These are phyloP conservation scores for Orbilia quercus DNA, from an alignment of 2,329 filamentous ascomycete species.

Conservation along the genomic window DNA sequence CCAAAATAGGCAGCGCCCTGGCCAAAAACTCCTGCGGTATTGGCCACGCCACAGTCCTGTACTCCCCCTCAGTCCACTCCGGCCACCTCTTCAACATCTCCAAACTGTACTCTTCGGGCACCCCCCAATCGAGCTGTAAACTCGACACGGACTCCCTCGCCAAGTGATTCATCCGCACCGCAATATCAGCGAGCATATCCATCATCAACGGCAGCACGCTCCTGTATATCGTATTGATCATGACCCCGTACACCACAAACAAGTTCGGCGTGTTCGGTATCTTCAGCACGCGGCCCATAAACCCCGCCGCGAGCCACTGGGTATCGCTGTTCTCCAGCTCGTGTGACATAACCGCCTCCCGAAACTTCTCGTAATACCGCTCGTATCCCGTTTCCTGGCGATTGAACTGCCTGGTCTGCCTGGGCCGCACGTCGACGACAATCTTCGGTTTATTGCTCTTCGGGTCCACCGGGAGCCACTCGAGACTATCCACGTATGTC, in stretches of 20 bases:
- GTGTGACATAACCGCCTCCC: neutral
- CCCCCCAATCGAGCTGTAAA: slow-evolving; percentile 10
- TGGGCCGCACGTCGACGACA: slow-evolving; percentile 1
- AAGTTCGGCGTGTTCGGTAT: slow-evolving; percentile 13
- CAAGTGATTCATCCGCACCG: slow-evolving; percentile 21
- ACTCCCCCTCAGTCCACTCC: slow-evolving; percentile 33
- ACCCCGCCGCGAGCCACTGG: neutral
- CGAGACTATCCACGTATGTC: neutral
- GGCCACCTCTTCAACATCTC: slow-evolving; percentile 14
- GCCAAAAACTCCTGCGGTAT: slow-evolving; percentile 3
- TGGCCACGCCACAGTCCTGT: slow-evolving; percentile 27
- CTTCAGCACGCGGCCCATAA: slow-evolving; percentile 1
- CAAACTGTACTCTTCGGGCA: slow-evolving; percentile 6
- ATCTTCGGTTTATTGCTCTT: neutral
- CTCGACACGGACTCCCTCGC: slow-evolving; percentile 6
- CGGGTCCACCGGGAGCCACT: neutral
- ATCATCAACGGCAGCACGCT: slow-evolving; percentile 31
- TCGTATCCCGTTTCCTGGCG: slow-evolving; percentile 17
- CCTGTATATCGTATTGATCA: slow-evolving; percentile 11
- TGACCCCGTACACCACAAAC: slow-evolving; percentile 13
- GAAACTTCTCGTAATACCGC: slow-evolving; percentile 29
- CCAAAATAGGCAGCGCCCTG: neutral
- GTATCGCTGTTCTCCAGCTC: slow-evolving; percentile 2
- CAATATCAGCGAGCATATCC: slow-evolving; percentile 48
- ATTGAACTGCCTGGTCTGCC: slow-evolving; percentile 19